Evolutionary conservation across 2,329 filamentous ascomycete species (phyloP), one percentile per base, ranked within the genome.

Genomic region (Rosellinia necatrix): DNA sequence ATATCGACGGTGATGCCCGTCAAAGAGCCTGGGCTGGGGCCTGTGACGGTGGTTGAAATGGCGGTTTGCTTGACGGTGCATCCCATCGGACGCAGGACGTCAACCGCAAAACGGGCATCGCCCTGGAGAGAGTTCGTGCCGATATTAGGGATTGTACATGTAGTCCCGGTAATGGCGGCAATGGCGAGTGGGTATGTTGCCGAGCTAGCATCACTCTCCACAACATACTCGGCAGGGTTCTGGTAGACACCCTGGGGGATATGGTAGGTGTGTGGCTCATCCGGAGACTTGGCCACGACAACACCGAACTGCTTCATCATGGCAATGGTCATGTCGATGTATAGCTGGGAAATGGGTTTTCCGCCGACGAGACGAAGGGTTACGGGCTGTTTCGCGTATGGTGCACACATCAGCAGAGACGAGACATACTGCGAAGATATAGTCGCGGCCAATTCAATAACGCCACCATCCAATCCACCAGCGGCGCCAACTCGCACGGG

Each of bases 401-500:
- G 94, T 0, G 94, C 94, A 56, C 92, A 96, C 91, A 99, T 96
- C 48, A 99, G 80, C 61, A 99, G 86, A 1, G 93, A 97, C 0
- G 94, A 97, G 32, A 99, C 94, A 70, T 97, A 99, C 75, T 99
- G 94, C n/a, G 94, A 97, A 7, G 94, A 99, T 13, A 97, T 89
- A 37, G 94, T 97, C 1, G 94, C 94, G 9, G 92, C 91, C 53
- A 99, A 81, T 71, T 96, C 90, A 66, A 99, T 97, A 24, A 89
- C 81, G 32, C 94, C 94, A 52, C 92, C 93, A 42, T 86, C 84
- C 64, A 97, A 88, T 3, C 92, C 93, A 43, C 87, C 88, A 21
- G 89, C 89, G 41, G 94, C 92, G 59, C 88, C 83, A 47, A 99
- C 88, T 56, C 87, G 85, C 10, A 99, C 76, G 0, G 94, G 94